Evolutionary conservation across 441 rosid species (phyloP), one percentile per base, ranked within the genome.

Genomic region (Gossypium gossypioides): DNA sequence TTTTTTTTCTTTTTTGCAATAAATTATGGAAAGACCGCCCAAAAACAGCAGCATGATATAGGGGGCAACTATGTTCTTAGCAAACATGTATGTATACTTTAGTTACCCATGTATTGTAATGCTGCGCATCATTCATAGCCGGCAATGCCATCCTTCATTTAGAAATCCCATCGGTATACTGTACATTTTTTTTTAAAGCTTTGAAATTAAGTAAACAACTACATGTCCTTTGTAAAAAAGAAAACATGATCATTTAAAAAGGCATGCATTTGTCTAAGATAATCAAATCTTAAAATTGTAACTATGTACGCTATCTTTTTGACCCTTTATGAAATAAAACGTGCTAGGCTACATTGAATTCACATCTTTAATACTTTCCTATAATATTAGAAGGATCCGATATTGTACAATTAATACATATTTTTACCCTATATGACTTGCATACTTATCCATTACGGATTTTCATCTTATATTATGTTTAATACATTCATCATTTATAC

Each of bases 1-100:
- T 22, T 3, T 21, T 54, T 50, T 76, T 56, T 0, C 54, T 10
- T 27, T 21, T 7, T 19, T 37, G 54, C 9, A 65, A 24, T 70
- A 63, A 82, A 77, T 74, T 75, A 69, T 42, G n/a, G 4, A 67
- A 48, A 25, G 44, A 67, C 71, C 58, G 5, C 46, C 42, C 71
- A 55, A 32, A 22, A 77, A 46, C 62, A 59, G 42, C 71, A 29
- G 71, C 73, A 71, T 77, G 71, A 27, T 27, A 25, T 10, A 3
- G 19, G 59, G 25, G 58, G 24, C 58, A 27, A 15, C 25, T 27
- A 25, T 50, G 34, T 24, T 50, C 29, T 27, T 8, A 16, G 29
- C 62, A 24, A 12, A 57, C 61, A 56, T 56, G 32, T 29, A 22
- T 56, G 61, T 56, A 56, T 56, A 3, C 13, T 13, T 10, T 44